phyloP scores from a whole-genome alignment of 176 grass and related monocot species.

The Carex kokanica region DNA sequence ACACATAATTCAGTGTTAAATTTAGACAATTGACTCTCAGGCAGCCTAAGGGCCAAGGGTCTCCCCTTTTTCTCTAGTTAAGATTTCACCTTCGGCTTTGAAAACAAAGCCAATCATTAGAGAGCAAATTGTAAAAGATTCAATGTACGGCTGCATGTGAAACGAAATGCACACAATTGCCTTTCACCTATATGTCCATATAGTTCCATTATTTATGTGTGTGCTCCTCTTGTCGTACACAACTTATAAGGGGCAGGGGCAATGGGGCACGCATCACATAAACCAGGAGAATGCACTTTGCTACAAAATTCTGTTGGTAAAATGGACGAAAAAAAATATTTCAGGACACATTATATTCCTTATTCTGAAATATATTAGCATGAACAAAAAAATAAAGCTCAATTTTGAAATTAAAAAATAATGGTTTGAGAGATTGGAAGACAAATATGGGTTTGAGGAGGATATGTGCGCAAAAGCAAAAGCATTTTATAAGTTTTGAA shows the following conservation, averaged over 20 bases:
- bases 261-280: not conserved
- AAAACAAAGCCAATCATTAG: slow-evolving; percentile 22
- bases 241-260: too few species aligned
- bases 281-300: not conserved
- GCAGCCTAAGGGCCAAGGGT: not conserved
- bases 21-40: slow-evolving; percentile 21
- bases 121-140: slow-evolving; percentile 6
- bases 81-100: not conserved
- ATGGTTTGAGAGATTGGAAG: too few species aligned
- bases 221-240: too few species aligned
- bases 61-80: slow-evolving; percentile 11
- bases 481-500: slow-evolving; percentile 15
- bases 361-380: not conserved
- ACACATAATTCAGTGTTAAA: slow-evolving; percentile 4
- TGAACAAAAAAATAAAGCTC: not conserved
- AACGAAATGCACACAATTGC: not conserved
- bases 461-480: too few species aligned
- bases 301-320: not conserved
- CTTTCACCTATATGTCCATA: not conserved
- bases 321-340: too few species aligned
- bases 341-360: not conserved
- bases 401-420: not conserved
- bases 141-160: not conserved
- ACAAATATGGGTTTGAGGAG: too few species aligned
- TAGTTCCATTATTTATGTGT: not conserved